A percentile compares a stretch with the other conserved stretches of the same genome.
Evolutionary conservation across 2,329 filamentous ascomycete species (phyloP).

Genomic region (Fusarium brevicatenulatum): DNA sequence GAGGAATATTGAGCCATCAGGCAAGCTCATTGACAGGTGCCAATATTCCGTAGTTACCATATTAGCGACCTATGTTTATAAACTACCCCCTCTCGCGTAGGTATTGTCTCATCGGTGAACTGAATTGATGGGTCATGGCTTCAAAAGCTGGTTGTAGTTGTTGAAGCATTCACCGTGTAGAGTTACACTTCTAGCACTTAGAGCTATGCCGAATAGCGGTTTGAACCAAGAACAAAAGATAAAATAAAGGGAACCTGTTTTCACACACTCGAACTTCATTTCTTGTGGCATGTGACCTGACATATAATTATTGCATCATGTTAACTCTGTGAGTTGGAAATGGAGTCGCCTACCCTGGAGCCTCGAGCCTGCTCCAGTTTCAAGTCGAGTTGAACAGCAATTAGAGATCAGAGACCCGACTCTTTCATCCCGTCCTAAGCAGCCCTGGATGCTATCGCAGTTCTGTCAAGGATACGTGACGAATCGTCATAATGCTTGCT

Average conservation of each 20-base stretch:
- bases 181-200: fast-evolving
- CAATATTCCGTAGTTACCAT: too few relatives aligned
- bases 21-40: neutral
- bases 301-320: neutral
- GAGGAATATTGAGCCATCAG: fast-evolving
- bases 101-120: too few relatives aligned
- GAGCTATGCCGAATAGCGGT: fast-evolving
- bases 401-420: neutral
- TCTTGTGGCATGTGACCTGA: fast-evolving
- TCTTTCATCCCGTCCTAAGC: neutral
- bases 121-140: neutral
- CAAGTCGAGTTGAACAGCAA: fast-evolving
- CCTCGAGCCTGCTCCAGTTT: fast-evolving
- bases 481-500: fast-evolving
- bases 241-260: too few relatives aligned
- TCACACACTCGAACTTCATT: fast-evolving
- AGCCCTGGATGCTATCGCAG: neutral
- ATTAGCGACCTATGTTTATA: too few relatives aligned
- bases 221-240: neutral
- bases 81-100: too few relatives aligned
- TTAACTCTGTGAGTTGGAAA: fast-evolving
- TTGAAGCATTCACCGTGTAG: too few relatives aligned
- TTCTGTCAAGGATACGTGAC: fast-evolving
- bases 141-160: too few relatives aligned
- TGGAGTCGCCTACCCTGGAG: neutral